Conservation (phyloP, 2,329 filamentous ascomycete species). For the Fusarium buxicola region DNA sequence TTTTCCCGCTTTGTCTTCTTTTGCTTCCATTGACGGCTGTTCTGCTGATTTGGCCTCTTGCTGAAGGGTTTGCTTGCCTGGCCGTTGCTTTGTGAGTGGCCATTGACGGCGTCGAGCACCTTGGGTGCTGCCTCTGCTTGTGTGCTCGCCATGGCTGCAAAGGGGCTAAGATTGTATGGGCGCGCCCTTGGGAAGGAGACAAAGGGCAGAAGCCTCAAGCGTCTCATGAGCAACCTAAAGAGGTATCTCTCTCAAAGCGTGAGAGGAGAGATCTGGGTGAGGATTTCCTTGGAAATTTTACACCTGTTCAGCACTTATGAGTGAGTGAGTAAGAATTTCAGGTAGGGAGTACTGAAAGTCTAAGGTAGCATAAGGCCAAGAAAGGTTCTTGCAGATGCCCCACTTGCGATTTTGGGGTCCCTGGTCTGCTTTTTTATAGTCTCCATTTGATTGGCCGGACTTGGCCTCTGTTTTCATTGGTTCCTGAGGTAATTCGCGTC, state of each 20-base stretch:
- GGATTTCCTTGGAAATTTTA: not conserved
- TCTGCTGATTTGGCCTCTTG: constrained; percentile 42
- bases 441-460: constrained; percentile 28
- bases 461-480: not conserved
- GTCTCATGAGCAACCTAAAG: constrained; percentile 31
- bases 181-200: constrained; percentile 28
- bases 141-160: constrained; percentile 42
- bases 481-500: no score
- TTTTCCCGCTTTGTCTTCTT: constrained; percentile 69
- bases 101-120: constrained; percentile 23
- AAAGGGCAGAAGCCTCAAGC: constrained; percentile 28
- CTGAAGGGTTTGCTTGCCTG: constrained; percentile 29
- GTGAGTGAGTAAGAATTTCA: constrained; percentile 21
- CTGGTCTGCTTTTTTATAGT: constrained; percentile 33
- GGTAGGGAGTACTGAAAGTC: not conserved
- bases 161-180: constrained; percentile 31
- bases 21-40: constrained; percentile 49
- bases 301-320: constrained; percentile 10
- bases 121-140: constrained; percentile 26
- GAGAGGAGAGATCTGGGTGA: not conserved
- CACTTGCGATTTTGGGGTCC: constrained; percentile 30
- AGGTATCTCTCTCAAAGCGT: not conserved
- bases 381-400: constrained; percentile 39
- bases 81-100: constrained; percentile 26
- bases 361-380: constrained; percentile 31